Percentiles rank a stretch among this genome's conserved stretches.
phyloP scores from a whole-genome alignment of 345 rosid species.

The Linum tenue region DNA sequence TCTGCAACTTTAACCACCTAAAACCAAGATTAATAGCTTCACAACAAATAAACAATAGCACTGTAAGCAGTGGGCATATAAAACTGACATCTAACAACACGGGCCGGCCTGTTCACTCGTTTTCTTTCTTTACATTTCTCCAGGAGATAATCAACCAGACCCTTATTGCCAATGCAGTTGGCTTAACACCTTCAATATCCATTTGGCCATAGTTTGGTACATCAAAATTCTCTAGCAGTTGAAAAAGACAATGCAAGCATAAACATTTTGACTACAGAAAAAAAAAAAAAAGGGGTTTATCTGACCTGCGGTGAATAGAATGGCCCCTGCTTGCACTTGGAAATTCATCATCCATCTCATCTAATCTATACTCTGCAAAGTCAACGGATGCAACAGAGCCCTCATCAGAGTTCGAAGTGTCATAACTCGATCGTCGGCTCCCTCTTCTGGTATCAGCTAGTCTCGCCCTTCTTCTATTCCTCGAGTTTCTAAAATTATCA shows the following conservation, averaged over 20 bases:
- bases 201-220: neutral
- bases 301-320: conserved; percentile 71
- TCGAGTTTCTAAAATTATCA: conserved; percentile 76
- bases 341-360: conserved; percentile 77
- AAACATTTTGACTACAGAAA: neutral
- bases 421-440: conserved; percentile 51
- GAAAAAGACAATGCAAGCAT: neutral
- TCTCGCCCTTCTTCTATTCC: conserved; percentile 80
- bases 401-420: conserved; percentile 77
- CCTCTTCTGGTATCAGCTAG: conserved; percentile 66
- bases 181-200: neutral
- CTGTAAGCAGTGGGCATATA: no score
- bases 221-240: neutral
- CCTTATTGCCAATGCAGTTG: neutral
- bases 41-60: neutral
- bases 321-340: conserved; percentile 47
- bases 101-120: neutral
- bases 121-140: neutral
- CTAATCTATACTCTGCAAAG: conserved; percentile 67
- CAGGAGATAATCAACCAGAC: no score
- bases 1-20: neutral
- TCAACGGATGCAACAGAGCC: conserved; percentile 83
- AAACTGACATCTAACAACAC: neutral
- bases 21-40: neutral
- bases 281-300: neutral